Conservation (phyloP, 129 eudicot genomes). For the Ambrosia artemisiifolia region DNA sequence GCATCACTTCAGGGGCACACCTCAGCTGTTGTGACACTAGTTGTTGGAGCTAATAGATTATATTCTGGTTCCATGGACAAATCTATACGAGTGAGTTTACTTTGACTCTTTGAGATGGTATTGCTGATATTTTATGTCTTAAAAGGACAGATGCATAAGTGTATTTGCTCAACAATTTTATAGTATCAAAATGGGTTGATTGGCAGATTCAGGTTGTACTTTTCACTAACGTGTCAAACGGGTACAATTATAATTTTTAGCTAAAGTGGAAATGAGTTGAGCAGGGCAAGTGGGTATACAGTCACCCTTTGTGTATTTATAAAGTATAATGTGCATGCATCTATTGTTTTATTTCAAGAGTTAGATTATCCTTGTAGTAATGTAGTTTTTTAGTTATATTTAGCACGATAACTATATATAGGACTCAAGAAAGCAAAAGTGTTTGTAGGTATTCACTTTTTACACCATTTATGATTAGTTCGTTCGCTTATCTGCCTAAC, state of each 20-base stretch:
- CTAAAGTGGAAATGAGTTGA: background rate
- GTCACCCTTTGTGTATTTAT: background rate
- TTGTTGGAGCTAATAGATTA: slow-evolving; percentile 86
- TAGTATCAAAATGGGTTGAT: background rate
- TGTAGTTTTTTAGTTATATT: background rate
- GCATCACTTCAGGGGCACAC: slow-evolving; percentile 88
- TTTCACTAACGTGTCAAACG: background rate
- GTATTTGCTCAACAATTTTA: background rate
- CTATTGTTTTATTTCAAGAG: background rate
- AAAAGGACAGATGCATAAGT: background rate
- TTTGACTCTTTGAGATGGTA: slow-evolving; percentile 1
- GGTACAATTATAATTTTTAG: background rate
- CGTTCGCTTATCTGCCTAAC: background rate
- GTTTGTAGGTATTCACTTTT: background rate
- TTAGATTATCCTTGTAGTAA: background rate
- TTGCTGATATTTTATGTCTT: background rate
- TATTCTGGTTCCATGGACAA: slow-evolving; percentile 98
- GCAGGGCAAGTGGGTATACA: background rate
- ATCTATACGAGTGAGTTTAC: slow-evolving; percentile 59
- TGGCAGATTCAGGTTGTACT: background rate
- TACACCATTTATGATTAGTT: too few relatives aligned
- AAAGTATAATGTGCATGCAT: background rate
- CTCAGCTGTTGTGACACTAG: slow-evolving; percentile 74
- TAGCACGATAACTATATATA: background rate
- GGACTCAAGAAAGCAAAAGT: background rate